Conservation (phyloP, 371 early-diverging fungal species). For the Gilbertella persicaria region DNA sequence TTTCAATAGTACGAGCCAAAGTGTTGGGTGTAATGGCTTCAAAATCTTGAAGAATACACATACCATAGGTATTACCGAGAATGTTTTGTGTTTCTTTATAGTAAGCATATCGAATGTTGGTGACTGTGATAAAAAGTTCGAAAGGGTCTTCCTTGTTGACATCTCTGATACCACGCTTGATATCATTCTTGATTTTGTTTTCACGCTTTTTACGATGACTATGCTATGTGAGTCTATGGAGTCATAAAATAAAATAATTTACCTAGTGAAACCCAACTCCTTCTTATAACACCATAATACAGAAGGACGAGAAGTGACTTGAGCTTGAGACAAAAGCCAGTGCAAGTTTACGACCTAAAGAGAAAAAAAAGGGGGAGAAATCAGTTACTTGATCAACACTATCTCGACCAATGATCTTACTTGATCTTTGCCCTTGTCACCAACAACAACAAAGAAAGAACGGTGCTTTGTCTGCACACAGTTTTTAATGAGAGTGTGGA, state of each 20-base stretch:
- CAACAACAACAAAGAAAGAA: conserved; percentile 97
- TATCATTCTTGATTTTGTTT: conserved; percentile 88
- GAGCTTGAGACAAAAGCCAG: conserved; percentile 93
- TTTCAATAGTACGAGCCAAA: conserved; percentile 97
- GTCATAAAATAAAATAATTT: conserved; percentile 12
- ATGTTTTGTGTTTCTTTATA: conserved; percentile 99
- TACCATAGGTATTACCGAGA: conserved; percentile 98
- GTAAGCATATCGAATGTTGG: conserved; percentile 96
- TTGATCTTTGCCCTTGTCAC: conserved; percentile 95
- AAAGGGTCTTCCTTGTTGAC: conserved; percentile 95
- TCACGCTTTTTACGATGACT: conserved; percentile 96
- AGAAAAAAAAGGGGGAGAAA: neutral
- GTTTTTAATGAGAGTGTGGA: conserved; percentile 90
- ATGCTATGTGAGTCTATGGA: too few relatives aligned
- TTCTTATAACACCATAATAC: conserved; percentile 99
- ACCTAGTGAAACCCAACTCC: conserved; percentile 91
- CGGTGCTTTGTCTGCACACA: conserved; percentile 90
- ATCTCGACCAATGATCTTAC: conserved; percentile 34
- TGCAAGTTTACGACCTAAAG: conserved; percentile 91
- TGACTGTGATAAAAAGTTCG: conserved; percentile 93
- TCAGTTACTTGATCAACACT: neutral
- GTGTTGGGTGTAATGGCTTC: conserved; percentile 98
- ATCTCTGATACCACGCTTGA: conserved; percentile 88
- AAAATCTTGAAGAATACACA: conserved; percentile 99
- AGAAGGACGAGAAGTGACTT: conserved; percentile 87